Evolutionary conservation across 148 eudicot species (phyloP), one percentile per base, ranked within the genome.

Genomic region (Vaccinium vitisidaea): DNA sequence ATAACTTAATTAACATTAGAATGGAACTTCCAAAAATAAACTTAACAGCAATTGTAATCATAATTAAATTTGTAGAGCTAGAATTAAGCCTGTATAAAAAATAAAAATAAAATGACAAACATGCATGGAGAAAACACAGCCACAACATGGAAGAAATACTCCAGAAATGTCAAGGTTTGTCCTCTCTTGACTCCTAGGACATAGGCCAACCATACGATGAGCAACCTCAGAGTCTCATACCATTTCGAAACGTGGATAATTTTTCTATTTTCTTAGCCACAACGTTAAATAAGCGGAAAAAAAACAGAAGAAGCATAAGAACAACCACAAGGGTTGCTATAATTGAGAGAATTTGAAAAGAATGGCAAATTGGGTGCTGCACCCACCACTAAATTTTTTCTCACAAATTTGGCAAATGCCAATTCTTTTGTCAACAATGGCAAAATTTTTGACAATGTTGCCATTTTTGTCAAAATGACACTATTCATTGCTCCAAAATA

Each of bases 141-240:
- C 70, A 80, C 39, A 54, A 53, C n/a, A 27, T 14, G 12, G 49
- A 3, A 79, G 46, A 43, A 43, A 43, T 43, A 43, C 46, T 43
- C 46, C 46, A 43, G 81, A 53, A 79, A 55, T 55, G 74, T 69
- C 19, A 78, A 80, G 52, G 67, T 79, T 15, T 32, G 82, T 36
- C 82, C 25, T 54, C 46, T 16, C 15, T 43, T 43, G 46, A 43
- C 46, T 43, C 46, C 1, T 55, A 30, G 82, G 18, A 54, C 65
- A 77, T 14, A 52, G 59, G 61, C 27, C 30, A 3, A 6, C 39
- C 61, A 75, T 30, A 71, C 46, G 14, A 71, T 11, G 46, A 71
- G 46, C 6, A 30, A 71, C 67, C 67, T 59, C 67, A 43, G 46
- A 69, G 74, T 19, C 16, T 4, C 39, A 1, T 25, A 12, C 32